Conservation (phyloP, 2,329 filamentous ascomycete species). For the Clonostachys chloroleuca region DNA sequence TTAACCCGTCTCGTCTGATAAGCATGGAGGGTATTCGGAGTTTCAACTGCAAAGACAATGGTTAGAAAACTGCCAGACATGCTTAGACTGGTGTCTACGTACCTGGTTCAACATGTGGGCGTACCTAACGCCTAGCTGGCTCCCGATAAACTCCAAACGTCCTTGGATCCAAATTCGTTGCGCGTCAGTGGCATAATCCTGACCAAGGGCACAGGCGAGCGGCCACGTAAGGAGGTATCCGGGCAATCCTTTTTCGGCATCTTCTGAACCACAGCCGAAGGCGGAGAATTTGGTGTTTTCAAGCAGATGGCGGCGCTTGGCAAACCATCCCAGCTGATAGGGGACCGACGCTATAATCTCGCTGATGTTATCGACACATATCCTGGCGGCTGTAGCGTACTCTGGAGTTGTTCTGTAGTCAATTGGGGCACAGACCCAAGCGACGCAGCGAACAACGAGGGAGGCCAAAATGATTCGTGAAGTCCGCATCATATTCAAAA, state of each 20-base stretch:
- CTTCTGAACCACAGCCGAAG: slow-evolving; percentile 45
- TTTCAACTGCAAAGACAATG: slow-evolving; percentile 34
- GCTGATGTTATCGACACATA: slow-evolving; percentile 46
- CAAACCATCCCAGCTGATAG: slow-evolving; percentile 56
- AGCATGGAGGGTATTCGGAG: slow-evolving; percentile 59
- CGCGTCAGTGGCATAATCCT: slow-evolving; percentile 55
- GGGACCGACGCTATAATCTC: slow-evolving; percentile 60
- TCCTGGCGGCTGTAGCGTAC: slow-evolving; percentile 49
- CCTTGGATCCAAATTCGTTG: slow-evolving; percentile 53
- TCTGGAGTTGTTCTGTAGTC: slow-evolving; percentile 61
- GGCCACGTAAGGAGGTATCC: slow-evolving; percentile 59
- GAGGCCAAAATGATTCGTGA: slow-evolving; percentile 50
- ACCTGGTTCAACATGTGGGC: slow-evolving; percentile 51
- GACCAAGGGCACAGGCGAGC: slow-evolving; percentile 44
- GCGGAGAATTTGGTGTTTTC: slow-evolving; percentile 31
- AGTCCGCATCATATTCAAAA: slow-evolving; percentile 52
- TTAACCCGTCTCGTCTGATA: slow-evolving; percentile 47
- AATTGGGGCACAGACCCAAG: slow-evolving; percentile 55
- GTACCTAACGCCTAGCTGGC: slow-evolving; percentile 53
- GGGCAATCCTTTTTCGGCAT: slow-evolving; percentile 46
- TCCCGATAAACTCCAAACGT: slow-evolving; percentile 47
- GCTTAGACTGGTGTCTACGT: slow-evolving; percentile 13
- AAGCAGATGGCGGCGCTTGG: slow-evolving; percentile 34
- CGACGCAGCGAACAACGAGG: slow-evolving; percentile 52
- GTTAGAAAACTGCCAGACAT: slow-evolving; percentile 2